Conservation (phyloP, 176 grass and related monocot genomes). For the Miscanthus lutarioriparius region DNA sequence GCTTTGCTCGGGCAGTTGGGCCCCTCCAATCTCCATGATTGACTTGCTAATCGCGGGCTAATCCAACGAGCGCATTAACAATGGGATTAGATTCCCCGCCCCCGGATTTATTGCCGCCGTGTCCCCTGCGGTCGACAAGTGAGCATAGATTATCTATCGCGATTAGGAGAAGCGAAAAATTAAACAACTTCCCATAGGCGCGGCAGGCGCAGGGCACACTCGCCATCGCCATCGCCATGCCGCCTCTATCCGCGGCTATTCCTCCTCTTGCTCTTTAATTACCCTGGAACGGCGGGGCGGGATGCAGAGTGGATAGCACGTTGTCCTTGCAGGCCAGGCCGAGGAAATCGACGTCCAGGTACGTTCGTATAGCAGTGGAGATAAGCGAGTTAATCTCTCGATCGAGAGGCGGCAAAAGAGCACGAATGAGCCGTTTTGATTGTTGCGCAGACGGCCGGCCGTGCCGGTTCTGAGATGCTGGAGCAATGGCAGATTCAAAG, state of each 20-base stretch:
- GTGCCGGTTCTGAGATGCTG: constrained; percentile 15
- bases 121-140: not conserved
- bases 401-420: not conserved
- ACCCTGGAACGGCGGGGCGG: no score
- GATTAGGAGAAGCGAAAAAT: not conserved
- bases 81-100: not conserved
- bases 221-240: constrained; percentile 35
- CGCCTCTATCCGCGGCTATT: constrained; percentile 14
- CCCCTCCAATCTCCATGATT: not conserved
- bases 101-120: not conserved
- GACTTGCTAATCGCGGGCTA: constrained; percentile 8
- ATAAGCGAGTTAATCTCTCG: no score
- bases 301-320: not conserved
- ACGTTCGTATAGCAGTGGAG: not conserved
- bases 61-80: not conserved
- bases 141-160: not conserved
- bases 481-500: constrained; percentile 40
- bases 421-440: no score
- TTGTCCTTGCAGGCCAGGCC: not conserved
- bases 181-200: constrained; percentile 2
- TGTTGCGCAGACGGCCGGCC: not conserved
- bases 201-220: constrained; percentile 16
- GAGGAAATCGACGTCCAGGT: not conserved
- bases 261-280: constrained; percentile 10
- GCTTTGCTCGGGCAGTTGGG: not conserved